These are phyloP conservation scores for Coffea canephora DNA, from an alignment of 257 asterid genomes.

Conservation along the genomic window DNA sequence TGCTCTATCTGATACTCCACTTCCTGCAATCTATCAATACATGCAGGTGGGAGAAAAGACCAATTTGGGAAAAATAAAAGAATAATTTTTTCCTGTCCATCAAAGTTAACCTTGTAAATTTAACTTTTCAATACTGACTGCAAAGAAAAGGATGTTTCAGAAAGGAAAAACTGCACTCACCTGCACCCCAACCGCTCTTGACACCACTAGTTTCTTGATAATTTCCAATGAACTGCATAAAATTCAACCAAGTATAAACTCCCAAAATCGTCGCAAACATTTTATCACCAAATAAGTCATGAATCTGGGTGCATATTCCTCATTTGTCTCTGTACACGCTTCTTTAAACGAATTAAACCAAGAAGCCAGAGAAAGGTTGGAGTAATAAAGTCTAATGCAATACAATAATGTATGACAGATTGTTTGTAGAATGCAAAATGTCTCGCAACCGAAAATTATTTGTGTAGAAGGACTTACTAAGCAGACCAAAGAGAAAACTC, in stretches of 20 bases:
- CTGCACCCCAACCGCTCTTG: conserved; percentile 96
- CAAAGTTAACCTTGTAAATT: not conserved
- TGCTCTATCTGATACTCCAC: not conserved
- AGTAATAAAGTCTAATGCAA: not conserved
- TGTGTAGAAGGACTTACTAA: not conserved
- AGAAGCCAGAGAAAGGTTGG: not conserved
- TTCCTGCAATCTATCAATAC: not conserved
- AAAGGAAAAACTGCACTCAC: conserved; percentile 39
- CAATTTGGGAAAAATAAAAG: not conserved
- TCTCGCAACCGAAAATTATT: not conserved
- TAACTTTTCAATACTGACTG: not conserved
- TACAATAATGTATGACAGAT: too few species aligned
- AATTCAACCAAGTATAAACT: conserved; percentile 24
- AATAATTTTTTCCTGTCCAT: not conserved
- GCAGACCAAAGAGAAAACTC: not conserved
- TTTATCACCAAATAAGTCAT: not conserved
- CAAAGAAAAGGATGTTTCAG: not conserved
- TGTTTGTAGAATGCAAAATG: not conserved
- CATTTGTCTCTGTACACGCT: not conserved
- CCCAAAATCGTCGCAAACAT: not conserved
- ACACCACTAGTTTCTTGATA: conserved; percentile 81
- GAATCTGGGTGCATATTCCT: not conserved
- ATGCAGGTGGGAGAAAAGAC: not conserved
- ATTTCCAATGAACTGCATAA: conserved; percentile 82
- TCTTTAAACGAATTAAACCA: too few species aligned